These are phyloP conservation scores for Trichoderma asperelloides DNA, from an alignment of 495 filamentous ascomycete species.

Conservation along the genomic window DNA sequence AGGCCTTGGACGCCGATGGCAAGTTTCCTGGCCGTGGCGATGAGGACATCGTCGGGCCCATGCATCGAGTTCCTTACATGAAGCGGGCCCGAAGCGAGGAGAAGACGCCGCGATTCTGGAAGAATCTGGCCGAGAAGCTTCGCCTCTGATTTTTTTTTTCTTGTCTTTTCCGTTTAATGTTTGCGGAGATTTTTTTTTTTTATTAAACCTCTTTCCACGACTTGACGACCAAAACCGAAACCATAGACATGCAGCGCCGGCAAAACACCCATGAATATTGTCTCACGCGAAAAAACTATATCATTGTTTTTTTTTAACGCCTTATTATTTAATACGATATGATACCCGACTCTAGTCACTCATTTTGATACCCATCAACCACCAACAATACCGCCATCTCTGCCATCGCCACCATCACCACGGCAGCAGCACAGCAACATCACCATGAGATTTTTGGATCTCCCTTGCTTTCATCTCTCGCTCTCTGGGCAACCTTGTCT, in stretches of 20 bases:
- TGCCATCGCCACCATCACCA: no score
- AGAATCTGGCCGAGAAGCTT: constrained; percentile 35
- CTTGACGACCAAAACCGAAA: background rate
- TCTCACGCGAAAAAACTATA: background rate
- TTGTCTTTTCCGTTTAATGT: background rate
- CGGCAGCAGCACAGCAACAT: background rate
- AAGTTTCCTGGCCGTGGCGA: constrained; percentile 86
- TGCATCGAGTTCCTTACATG: constrained; percentile 57
- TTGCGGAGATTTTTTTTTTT: background rate
- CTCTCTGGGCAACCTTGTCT: background rate
- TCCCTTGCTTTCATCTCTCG: background rate
- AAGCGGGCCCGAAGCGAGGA: constrained; percentile 29
- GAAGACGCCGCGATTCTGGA: constrained; percentile 34
- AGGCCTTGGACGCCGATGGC: constrained; percentile 45
- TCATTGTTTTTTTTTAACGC: background rate
- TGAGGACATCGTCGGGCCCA: constrained; percentile 86
- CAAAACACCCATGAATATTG: constrained; percentile 1
- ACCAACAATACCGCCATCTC: no score
- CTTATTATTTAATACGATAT: constrained; percentile 5
- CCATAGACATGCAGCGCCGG: constrained; percentile 7
- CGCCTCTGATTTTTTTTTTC: constrained; percentile 17
- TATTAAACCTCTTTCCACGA: background rate
- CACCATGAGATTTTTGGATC: background rate
- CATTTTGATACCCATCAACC: background rate
- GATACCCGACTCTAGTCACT: constrained; percentile 8